phyloP scores from a whole-genome alignment of 306 rosid genomes.

The Coriaria nepalensis region DNA sequence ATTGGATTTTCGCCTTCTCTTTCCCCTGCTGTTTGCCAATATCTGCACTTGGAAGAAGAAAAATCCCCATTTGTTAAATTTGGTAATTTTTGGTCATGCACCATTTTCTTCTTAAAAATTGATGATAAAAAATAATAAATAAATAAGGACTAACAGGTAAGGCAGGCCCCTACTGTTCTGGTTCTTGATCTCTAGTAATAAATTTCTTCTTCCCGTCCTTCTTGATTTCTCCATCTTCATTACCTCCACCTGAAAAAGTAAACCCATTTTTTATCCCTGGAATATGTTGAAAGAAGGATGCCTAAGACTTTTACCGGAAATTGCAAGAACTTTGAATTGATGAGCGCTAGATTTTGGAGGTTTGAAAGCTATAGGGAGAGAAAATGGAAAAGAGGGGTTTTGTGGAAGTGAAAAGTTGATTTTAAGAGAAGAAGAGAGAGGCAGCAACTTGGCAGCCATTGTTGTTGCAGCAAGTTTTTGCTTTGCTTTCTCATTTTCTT shows the following conservation, averaged over 20 bases:
- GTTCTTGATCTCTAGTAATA: conserved; percentile 87
- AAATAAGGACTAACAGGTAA: not conserved
- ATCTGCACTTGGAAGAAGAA: conserved; percentile 29
- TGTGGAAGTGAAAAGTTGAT: conserved; percentile 27
- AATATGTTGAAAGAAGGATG: not conserved
- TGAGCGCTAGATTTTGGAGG: conserved; percentile 20
- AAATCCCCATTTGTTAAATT: not conserved
- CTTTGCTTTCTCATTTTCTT: conserved; percentile 16
- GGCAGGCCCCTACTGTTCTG: conserved; percentile 58
- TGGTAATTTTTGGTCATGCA: not conserved
- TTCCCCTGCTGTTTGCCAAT: conserved; percentile 91
- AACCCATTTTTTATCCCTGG: not conserved
- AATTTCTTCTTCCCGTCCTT: conserved; percentile 71
- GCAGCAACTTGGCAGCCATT: conserved; percentile 56
- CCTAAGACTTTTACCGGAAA: conserved; percentile 29
- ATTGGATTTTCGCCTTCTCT: conserved; percentile 96
- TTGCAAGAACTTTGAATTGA: conserved; percentile 48
- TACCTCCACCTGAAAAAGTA: conserved; percentile 48
- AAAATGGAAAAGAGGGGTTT: conserved; percentile 21
- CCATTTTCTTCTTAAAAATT: not conserved
- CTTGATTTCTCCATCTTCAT: conserved; percentile 46
- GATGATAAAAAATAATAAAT: not conserved
- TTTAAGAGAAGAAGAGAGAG: conserved; percentile 37
- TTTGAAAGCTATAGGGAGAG: conserved; percentile 8
- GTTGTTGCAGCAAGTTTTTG: conserved; percentile 10